Percentiles rank a stretch among this genome's conserved stretches.
Conservation (phyloP, 1,139 yeast species). For the Geotrichum citri-aurantii region DNA sequence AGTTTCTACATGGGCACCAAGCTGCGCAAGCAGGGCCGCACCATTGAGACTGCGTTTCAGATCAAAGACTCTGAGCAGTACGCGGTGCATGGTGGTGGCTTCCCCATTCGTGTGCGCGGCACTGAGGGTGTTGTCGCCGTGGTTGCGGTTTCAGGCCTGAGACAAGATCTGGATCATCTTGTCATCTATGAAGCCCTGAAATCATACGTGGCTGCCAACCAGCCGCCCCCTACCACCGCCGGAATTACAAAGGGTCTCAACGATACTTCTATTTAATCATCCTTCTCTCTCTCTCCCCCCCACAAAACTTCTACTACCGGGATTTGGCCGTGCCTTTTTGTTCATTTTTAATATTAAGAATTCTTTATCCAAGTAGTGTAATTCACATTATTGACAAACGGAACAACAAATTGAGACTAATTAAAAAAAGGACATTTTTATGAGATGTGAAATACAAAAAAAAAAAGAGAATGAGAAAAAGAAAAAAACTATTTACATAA, state of each 20-base stretch:
- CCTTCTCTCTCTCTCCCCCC: background rate
- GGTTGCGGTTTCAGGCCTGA: constrained; percentile 55
- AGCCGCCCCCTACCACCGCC: background rate
- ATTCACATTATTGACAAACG: background rate
- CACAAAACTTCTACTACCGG: no score
- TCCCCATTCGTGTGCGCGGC: constrained; percentile 46
- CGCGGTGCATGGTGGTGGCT: constrained; percentile 59
- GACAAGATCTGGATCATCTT: constrained; percentile 33
- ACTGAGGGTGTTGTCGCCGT: constrained; percentile 48
- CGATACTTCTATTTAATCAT: background rate
- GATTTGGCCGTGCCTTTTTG: no score
- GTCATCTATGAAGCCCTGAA: constrained; percentile 23
- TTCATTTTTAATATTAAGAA: no score
- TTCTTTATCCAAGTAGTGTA: no score
- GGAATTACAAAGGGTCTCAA: background rate
- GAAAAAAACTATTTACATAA: background rate
- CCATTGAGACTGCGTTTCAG: constrained; percentile 39
- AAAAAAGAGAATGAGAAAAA: background rate
- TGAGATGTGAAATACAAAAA: background rate
- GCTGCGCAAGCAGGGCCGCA: constrained; percentile 28
- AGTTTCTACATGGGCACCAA: constrained; percentile 52
- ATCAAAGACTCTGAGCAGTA: constrained; percentile 42
- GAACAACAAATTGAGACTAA: background rate
- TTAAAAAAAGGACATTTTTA: background rate
- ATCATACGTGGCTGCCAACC: constrained; percentile 10